Percentiles rank a stretch among this genome's conserved stretches.
Evolutionary conservation across 148 eudicot genomes (phyloP).

Genomic region (Diospyros lotus): DNA sequence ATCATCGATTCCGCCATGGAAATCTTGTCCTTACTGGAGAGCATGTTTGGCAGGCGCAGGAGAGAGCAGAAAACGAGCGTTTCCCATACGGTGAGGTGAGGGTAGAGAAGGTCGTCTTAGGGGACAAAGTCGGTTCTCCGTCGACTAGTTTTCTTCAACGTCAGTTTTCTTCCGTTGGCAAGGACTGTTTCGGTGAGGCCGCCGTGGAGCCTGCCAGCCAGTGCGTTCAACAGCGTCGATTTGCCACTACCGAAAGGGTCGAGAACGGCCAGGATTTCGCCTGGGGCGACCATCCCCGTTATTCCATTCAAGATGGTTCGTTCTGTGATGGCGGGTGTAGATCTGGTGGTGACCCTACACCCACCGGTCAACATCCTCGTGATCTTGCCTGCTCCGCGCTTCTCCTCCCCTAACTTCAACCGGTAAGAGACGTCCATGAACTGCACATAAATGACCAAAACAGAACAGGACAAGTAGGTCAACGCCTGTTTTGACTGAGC

Average conservation of each 20-base stretch:
- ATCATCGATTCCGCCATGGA: conserved; percentile 47
- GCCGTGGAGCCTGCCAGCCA: conserved; percentile 53
- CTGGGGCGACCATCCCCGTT: conserved; percentile 72
- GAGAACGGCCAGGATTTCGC: conserved; percentile 74
- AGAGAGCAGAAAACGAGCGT: conserved; percentile 70
- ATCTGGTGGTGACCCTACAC: not conserved
- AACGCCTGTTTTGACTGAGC: conserved; percentile 9
- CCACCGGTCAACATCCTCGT: conserved; percentile 19
- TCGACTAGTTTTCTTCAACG: conserved; percentile 24
- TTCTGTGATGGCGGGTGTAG: conserved; percentile 34
- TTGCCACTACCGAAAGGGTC: conserved; percentile 98
- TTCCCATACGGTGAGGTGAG: conserved; percentile 75
- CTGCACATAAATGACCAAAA: conserved; percentile 29
- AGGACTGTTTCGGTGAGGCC: conserved; percentile 58
- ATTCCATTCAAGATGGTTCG: conserved; percentile 51
- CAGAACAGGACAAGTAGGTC: not conserved
- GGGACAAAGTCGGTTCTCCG: conserved; percentile 73
- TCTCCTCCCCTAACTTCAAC: conserved; percentile 37
- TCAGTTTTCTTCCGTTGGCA: conserved; percentile 42
- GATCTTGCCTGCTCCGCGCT: conserved; percentile 2
- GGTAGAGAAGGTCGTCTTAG: conserved; percentile 77
- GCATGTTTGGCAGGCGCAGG: conserved; percentile 49
- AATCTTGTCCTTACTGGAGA: conserved; percentile 32
- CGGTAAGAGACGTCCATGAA: conserved; percentile 67
- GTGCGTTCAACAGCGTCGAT: conserved; percentile 73